These are phyloP conservation scores for Pisolithus marmoratus DNA, from an alignment of 768 basidiomycete species.

Conservation along the genomic window DNA sequence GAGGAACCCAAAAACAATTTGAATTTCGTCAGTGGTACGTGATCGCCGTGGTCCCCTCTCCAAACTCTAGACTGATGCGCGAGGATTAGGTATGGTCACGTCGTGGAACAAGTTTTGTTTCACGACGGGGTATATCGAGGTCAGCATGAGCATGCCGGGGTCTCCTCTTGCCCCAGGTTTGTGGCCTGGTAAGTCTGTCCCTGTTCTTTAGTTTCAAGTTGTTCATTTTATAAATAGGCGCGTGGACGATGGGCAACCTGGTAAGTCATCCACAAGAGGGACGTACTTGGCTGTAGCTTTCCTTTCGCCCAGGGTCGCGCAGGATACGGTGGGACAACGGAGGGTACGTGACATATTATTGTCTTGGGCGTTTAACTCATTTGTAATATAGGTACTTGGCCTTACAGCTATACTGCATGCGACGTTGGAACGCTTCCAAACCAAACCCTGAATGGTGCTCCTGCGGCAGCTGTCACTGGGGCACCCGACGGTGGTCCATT, in stretches of 20 bases:
- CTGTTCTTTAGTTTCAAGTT: neutral
- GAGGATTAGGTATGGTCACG: conserved; percentile 55
- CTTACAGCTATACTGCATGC: conserved; percentile 80
- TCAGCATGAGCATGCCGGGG: conserved; percentile 72
- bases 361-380: neutral
- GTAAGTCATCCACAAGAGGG: conserved; percentile 18
- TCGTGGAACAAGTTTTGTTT: conserved; percentile 96
- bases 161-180: conserved; percentile 55
- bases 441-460: conserved; percentile 63
- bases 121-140: conserved; percentile 87
- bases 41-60: neutral
- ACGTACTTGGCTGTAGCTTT: conserved; percentile 7
- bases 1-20: conserved; percentile 69
- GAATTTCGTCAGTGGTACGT: conserved; percentile 75
- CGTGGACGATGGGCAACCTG: conserved; percentile 76
- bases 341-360: conserved; percentile 41
- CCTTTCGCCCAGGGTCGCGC: conserved; percentile 60
- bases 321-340: conserved; percentile 85
- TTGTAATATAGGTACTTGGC: conserved; percentile 46
- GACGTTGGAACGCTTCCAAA: conserved; percentile 84
- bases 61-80: conserved; percentile 5
- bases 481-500: conserved; percentile 45
- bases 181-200: conserved; percentile 70
- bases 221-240: conserved; percentile 31
- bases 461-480: conserved; percentile 53